Conservation (phyloP, 2,329 filamentous ascomycete genomes). For the Coniochaeta sp. region DNA sequence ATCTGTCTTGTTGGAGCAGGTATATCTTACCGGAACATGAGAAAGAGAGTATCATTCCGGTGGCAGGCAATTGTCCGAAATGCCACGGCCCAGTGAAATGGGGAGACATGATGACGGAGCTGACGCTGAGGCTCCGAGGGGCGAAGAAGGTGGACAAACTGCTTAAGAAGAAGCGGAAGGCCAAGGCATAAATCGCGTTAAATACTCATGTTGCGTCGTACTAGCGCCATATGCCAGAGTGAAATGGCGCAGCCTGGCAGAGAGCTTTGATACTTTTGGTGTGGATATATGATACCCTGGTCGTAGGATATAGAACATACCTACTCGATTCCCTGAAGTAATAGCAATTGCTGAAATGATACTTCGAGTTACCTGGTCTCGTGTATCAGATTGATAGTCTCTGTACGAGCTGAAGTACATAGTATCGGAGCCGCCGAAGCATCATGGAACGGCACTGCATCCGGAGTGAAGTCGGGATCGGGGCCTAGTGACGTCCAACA, state of each 20-base stretch:
- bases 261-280: background rate
- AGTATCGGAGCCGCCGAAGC: background rate
- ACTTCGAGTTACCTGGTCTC: no score
- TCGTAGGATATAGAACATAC: background rate
- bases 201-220: background rate
- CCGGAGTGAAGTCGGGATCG: background rate
- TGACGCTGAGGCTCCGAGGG: slow-evolving; percentile 66
- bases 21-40: slow-evolving; percentile 35
- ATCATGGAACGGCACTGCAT: background rate
- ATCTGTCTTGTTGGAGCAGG: slow-evolving; percentile 51
- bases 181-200: background rate
- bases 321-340: no score
- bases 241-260: background rate
- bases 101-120: slow-evolving; percentile 73
- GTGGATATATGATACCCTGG: background rate
- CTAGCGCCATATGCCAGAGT: background rate
- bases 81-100: slow-evolving; percentile 60
- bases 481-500: background rate
- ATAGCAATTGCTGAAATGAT: no score
- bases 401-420: background rate
- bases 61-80: slow-evolving; percentile 60
- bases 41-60: slow-evolving; percentile 51
- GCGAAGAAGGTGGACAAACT: slow-evolving; percentile 62
- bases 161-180: slow-evolving; percentile 40
- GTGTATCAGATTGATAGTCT: background rate